Evolutionary conservation across 169 alveolate species (phyloP), one percentile per base, ranked within the genome.

Genomic region (Miamiensis avidus): DNA sequence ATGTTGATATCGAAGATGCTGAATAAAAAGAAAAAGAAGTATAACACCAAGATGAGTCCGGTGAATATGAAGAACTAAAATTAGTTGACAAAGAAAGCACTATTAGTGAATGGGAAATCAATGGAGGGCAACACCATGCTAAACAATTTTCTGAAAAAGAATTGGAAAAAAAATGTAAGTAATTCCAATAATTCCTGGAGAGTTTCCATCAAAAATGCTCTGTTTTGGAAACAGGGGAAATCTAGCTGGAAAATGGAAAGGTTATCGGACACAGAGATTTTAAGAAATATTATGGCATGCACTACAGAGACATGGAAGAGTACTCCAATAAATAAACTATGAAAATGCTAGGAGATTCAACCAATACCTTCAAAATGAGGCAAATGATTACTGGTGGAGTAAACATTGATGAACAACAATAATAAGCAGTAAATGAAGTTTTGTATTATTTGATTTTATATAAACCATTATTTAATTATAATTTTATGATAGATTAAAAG

Each of bases 211-310:
- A 79, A 34, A 81, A 82, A 64, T 28, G 27, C 25, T 83, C 87
- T 31, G 65, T 49, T 31, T 74, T 81, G 29, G 69, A 49, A 34
- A 65, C 33, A 28, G 90, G 90, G 6, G 90, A 86, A 75, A 33
- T 81, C 25, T 29, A 65, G 16, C 65, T 86, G 31, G 84, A 86
- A 49, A 75, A 76, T 75, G 90, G 90, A 34, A 86, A 86, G 64
- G n/a, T 81, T 49, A 26, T 86, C 31, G 90, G 90, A 6, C 90
- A 86, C 31, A 86, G 90, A 75, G 72, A 73, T 31, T 81, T 64
- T 65, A 34, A 75, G 27, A 75, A 65, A 75, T 81, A 81, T 34
- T 86, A 86, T 75, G 30, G 64, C 20, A 34, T 34, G 65, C 64
- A 79, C 64, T 79, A 79, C 30, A 65, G 84, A 34, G 75, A 69